Percentiles rank a stretch among this genome's conserved stretches.
Evolutionary conservation across 306 rosid species (phyloP).

Genomic region (Astragalus membranaceus): DNA sequence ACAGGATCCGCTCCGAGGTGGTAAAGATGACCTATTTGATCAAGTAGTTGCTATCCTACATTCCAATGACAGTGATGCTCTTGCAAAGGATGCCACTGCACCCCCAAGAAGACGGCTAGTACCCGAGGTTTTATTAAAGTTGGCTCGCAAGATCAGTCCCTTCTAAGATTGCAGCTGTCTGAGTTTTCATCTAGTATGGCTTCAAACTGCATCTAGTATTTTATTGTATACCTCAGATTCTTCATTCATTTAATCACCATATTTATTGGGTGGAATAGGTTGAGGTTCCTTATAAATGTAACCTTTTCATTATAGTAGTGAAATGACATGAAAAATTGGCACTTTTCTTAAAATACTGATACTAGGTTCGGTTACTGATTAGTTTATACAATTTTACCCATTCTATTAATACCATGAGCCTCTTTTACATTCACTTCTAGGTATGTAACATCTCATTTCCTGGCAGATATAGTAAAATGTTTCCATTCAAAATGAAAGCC

Average conservation of each 20-base stretch:
- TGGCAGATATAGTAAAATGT: too few species aligned
- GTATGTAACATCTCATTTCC: too few species aligned
- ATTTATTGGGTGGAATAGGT: not conserved
- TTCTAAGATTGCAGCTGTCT: slow-evolving; percentile 33
- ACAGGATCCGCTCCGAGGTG: slow-evolving; percentile 97
- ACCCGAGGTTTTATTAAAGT: slow-evolving; percentile 71
- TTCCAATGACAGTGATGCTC: slow-evolving; percentile 65
- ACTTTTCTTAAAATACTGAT: not conserved
- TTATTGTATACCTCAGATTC: not conserved
- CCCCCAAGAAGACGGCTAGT: slow-evolving; percentile 69
- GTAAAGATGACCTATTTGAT: slow-evolving; percentile 74
- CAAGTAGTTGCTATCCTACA: slow-evolving; percentile 57
- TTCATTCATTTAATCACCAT: slow-evolving; percentile 10
- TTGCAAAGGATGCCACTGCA: slow-evolving; percentile 52
- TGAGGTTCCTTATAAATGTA: not conserved
- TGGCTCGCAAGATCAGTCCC: slow-evolving; percentile 73
- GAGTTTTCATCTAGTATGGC: not conserved
- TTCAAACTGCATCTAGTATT: not conserved
- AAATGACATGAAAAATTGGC: not conserved
- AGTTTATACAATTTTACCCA: not conserved
- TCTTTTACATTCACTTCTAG: too few species aligned
- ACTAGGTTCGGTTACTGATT: not conserved
- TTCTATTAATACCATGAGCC: not conserved
- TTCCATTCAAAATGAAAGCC: too few species aligned
- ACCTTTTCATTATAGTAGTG: not conserved